Evolutionary conservation across 106 monocot genomes (phyloP), one percentile per base, ranked within the genome.

Genomic region (Dioscorea alata): DNA sequence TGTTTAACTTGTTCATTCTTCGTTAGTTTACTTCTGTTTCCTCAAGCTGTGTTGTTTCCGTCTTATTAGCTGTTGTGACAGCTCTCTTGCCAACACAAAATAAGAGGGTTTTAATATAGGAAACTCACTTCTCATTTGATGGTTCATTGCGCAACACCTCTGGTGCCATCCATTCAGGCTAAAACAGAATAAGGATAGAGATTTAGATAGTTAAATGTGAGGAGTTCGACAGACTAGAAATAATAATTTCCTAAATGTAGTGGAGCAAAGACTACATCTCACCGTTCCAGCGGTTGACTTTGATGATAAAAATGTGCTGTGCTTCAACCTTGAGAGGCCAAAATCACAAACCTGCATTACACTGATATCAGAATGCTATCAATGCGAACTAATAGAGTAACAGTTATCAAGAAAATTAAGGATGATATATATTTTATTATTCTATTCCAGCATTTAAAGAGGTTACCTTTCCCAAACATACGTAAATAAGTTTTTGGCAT

Each of bases 81-180:
- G n/a, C n/a, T n/a, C n/a, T n/a, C n/a, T n/a, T n/a, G n/a, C n/a
- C n/a, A n/a, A n/a, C n/a, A n/a, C n/a, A n/a, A n/a, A n/a, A n/a
- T n/a, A n/a, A n/a, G n/a, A n/a, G n/a, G n/a, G n/a, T n/a, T n/a
- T n/a, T n/a, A n/a, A n/a, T n/a, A n/a, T n/a, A n/a, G 19, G 48
- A 42, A 61, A 77, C 86, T 84, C 73, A 97, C 97, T 97, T 97
- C 59, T 97, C 97, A 77, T 97, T 92, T 53, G 97, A 97, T 58
- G 79, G 86, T 69, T 97, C 97, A 71, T 97, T 97, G 16, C 97
- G 86, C 61, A 97, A 72, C 50, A 97, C 97, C 72, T 97, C 97
- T 33, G 97, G 97, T 63, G 97, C 97, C 97, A 97, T 97, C 97
- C 97, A 97, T 70, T 97, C 97, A 21, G 97, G 92, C 97, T 97